A percentile compares a stretch with the other conserved stretches of the same genome.
Evolutionary conservation across 306 rosid genomes (phyloP).

Genomic region (Glycine latifolia): DNA sequence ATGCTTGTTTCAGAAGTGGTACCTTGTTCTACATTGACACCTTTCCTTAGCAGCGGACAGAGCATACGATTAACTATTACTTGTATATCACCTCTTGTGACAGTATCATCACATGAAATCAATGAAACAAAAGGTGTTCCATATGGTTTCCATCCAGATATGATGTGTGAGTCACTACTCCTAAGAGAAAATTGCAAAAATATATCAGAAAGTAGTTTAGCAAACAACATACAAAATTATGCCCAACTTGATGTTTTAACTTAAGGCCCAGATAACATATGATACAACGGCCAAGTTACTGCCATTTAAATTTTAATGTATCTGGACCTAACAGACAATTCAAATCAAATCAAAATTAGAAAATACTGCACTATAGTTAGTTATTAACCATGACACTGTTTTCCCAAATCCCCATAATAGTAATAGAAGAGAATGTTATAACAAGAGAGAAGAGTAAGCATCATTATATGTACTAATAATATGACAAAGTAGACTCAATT

Average conservation of each 20-base stretch:
- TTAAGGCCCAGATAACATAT: neutral
- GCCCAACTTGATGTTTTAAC: conserved; percentile 3
- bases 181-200: conserved; percentile 51
- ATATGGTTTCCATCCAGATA: conserved; percentile 86
- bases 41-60: conserved; percentile 73
- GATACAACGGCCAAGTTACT: neutral
- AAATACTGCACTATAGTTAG: conserved; percentile 7
- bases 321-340: conserved; percentile 18
- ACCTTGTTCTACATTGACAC: conserved; percentile 55
- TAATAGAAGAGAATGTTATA: neutral
- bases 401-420: conserved; percentile 14
- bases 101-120: conserved; percentile 71
- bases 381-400: conserved; percentile 17
- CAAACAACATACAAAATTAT: conserved; percentile 11
- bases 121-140: conserved; percentile 82
- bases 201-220: conserved; percentile 35
- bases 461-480: conserved; percentile 4
- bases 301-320: conserved; percentile 5
- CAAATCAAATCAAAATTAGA: neutral
- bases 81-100: conserved; percentile 77
- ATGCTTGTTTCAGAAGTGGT: conserved; percentile 59
- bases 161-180: conserved; percentile 61
- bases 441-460: conserved; percentile 1
- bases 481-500: conserved; percentile 35
- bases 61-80: conserved; percentile 67